Conservation (phyloP, 805 yeast species). For the Metschnikowia aberdeeniae region DNA sequence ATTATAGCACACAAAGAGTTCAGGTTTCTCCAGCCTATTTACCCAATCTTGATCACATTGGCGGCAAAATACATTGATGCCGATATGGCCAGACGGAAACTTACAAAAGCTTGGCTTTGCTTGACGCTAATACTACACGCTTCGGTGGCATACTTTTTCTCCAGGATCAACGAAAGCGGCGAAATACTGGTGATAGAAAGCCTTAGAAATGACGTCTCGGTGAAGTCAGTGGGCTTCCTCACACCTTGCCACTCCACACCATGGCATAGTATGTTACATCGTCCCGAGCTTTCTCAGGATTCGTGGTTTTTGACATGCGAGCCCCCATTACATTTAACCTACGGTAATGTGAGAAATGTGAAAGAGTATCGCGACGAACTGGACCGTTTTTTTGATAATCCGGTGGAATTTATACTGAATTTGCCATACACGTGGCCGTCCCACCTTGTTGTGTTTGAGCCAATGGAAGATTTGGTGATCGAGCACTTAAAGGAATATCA, state of each 20-base stretch:
- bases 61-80: constrained; percentile 30
- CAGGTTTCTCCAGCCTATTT: constrained; percentile 80
- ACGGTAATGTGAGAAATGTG: constrained; percentile 24
- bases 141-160: constrained; percentile 46
- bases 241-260: constrained; percentile 99
- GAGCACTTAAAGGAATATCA: constrained; percentile 44
- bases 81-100: background rate
- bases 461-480: constrained; percentile 44
- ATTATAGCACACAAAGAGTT: constrained; percentile 81
- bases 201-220: constrained; percentile 38
- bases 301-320: constrained; percentile 87
- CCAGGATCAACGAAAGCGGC: constrained; percentile 81
- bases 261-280: constrained; percentile 80
- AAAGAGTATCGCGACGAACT: constrained; percentile 74
- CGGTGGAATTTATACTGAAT: constrained; percentile 48
- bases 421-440: constrained; percentile 42
- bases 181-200: constrained; percentile 63
- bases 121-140: constrained; percentile 32
- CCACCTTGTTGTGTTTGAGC: constrained; percentile 69
- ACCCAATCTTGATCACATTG: constrained; percentile 63
- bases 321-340: constrained; percentile 62
- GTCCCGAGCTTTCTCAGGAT: constrained; percentile 33
- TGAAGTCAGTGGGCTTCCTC: constrained; percentile 66
- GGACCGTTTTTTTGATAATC: constrained; percentile 72
- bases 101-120: background rate